Percentiles rank a stretch among this genome's conserved stretches.
Conservation (phyloP, 179 eudicot species). For the Silene vulgaris region DNA sequence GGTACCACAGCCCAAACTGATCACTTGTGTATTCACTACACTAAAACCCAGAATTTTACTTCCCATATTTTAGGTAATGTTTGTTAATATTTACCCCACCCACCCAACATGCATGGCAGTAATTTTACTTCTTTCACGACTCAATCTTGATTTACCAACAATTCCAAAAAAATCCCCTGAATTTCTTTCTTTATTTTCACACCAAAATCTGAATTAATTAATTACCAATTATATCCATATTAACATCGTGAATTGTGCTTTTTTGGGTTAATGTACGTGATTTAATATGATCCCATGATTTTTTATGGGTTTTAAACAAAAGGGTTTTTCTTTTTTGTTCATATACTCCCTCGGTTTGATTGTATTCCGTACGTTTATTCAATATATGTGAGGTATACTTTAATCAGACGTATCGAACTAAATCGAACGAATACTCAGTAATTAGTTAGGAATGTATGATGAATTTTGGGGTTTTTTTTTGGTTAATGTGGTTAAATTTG, state of each 20-base stretch:
- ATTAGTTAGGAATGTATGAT: conserved; percentile 1
- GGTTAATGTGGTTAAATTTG: background rate
- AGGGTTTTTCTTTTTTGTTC: background rate
- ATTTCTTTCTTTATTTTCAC: background rate
- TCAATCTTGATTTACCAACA: background rate
- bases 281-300: too few relatives aligned
- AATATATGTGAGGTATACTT: too few relatives aligned
- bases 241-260: conserved; percentile 4
- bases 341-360: too few relatives aligned
- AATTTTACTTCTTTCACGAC: background rate
- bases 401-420: too few relatives aligned
- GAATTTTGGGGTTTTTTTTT: background rate
- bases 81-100: background rate
- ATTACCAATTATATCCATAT: background rate
- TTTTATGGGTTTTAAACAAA: too few relatives aligned
- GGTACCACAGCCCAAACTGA: background rate
- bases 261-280: background rate
- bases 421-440: too few relatives aligned
- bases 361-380: too few relatives aligned
- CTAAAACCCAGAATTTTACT: background rate
- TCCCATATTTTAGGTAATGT: background rate
- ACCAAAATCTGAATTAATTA: too few relatives aligned
- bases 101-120: background rate
- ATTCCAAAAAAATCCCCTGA: background rate
- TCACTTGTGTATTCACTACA: background rate